Base-by-base conservation (phyloP, 2,329 filamentous ascomycete species). In the Claviceps fusiformis region DNA sequence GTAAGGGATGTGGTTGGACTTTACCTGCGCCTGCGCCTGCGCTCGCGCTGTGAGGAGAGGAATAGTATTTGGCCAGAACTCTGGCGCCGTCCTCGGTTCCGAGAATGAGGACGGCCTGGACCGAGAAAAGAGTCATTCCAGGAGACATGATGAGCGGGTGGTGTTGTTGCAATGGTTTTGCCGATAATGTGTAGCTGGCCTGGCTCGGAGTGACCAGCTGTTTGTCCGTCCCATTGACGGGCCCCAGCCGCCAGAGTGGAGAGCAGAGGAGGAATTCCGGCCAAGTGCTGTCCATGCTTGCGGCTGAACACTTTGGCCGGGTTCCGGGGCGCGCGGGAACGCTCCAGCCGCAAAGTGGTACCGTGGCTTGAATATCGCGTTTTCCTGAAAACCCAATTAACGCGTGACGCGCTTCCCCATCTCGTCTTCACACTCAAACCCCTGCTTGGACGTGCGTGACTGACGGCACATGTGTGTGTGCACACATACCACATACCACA, bases 31-130 rank as follows among this genome's bases (percentile, higher is more conserved):
- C 66, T 55, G 67, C 61, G 47, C 70, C 69, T 65, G 68, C 69
- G 69, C 70, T 68, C 64, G 68, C 69, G 69, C 67, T 69, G 66
- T 75, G 86, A 71, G 70, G 86, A 75, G 71, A 75, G 71, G 71
- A 73, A 78, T 92, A 95, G 81, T 95, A 95, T 77, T 96, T 96
- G 67, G 90, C 83, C 70, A 95, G 89, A 74, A 97, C 88, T 70
- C 92, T 83, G 58, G 87, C 87, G 67, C 88, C 88, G 71, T 97
- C 92, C 73, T 95, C 89, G 58, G 85, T 85, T 65, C 86, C 83
- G 68, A 91, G 83, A 63, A 91, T 83, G 62, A 89, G 78, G 69
- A 91, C 79, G 67, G 87, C 87, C 70, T 87, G 86, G 67, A 90
- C 79, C 65, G 84, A 82, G 75, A 86, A 86, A 48, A 90, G 79